Conservation (phyloP, 768 basidiomycete species). For the Kwoniella botswanensis region DNA sequence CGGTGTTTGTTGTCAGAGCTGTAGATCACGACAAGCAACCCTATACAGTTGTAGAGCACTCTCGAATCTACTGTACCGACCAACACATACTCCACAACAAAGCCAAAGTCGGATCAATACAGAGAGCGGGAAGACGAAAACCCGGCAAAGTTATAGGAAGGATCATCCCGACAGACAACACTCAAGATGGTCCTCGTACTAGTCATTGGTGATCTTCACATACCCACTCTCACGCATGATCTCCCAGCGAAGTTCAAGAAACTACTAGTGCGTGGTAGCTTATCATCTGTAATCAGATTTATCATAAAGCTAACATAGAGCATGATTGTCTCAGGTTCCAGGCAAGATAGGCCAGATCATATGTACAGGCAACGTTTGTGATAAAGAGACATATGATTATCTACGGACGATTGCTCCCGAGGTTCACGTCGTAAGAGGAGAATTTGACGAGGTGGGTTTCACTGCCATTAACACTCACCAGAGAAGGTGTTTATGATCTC, state of each 20-base stretch:
- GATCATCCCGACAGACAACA: not conserved
- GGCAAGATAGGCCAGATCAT: conserved; percentile 98
- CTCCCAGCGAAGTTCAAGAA: conserved; percentile 97
- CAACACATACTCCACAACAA: too few species aligned
- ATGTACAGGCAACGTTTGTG: conserved; percentile 96
- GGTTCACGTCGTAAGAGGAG: conserved; percentile 87
- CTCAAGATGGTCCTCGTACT: conserved; percentile 84
- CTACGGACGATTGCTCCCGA: conserved; percentile 91
- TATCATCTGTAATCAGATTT: too few species aligned
- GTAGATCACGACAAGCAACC: too few species aligned
- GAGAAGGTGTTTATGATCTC: too few species aligned
- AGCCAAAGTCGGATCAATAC: too few species aligned
- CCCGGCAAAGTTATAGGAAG: too few species aligned
- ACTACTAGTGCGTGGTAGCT: conserved; percentile 65
- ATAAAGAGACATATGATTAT: conserved; percentile 97
- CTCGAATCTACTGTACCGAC: too few species aligned
- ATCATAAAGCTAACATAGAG: not conserved
- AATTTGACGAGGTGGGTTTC: conserved; percentile 84
- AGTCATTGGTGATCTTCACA: conserved; percentile 95
- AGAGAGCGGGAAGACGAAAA: too few species aligned
- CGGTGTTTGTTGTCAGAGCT: too few species aligned
- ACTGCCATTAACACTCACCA: not conserved
- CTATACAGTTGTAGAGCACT: too few species aligned
- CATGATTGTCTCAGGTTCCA: conserved; percentile 62
- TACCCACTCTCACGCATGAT: conserved; percentile 83